Conservation (phyloP, 768 basidiomycete species). For the Phaeotremella skinneri region DNA sequence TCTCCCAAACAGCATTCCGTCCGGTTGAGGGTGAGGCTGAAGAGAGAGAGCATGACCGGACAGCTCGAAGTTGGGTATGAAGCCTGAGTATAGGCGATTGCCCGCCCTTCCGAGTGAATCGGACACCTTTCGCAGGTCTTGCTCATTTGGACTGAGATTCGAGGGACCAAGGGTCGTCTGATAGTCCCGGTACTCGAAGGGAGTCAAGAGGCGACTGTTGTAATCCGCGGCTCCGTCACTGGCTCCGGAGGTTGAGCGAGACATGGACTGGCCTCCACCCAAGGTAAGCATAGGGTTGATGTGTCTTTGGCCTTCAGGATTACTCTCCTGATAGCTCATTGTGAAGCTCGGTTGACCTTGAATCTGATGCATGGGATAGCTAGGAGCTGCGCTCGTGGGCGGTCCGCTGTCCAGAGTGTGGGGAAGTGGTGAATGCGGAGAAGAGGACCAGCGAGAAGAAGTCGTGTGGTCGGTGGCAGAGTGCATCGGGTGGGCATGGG, state of each 20-base stretch:
- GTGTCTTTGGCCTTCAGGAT: neutral
- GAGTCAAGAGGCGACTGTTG: constrained; percentile 33
- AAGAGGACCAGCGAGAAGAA: constrained; percentile 41
- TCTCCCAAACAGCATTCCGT: constrained; percentile 14
- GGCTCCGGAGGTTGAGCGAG: constrained; percentile 42
- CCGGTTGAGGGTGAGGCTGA: constrained; percentile 38
- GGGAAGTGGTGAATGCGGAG: constrained; percentile 33
- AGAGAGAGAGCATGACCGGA: constrained; percentile 5
- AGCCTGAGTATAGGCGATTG: neutral
- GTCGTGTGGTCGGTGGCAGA: constrained; percentile 40
- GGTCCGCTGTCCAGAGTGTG: constrained; percentile 16
- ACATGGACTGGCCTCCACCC: constrained; percentile 32
- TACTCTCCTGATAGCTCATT: neutral
- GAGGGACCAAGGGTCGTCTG: neutral
- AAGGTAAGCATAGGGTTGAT: constrained; percentile 1
- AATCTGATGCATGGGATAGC: constrained; percentile 8
- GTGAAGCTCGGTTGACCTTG: constrained; percentile 2
- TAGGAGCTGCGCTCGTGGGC: constrained; percentile 19
- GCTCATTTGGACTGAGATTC: constrained; percentile 21
- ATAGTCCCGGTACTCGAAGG: constrained; percentile 31
- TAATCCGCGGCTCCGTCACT: constrained; percentile 20
- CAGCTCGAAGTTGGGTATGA: constrained; percentile 14
- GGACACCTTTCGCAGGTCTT: constrained; percentile 42
- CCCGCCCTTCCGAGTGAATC: constrained; percentile 23
- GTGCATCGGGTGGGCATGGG: constrained; percentile 42